Evolutionary conservation across 306 rosid genomes (phyloP).

Genomic region (Crotalaria pallida): DNA sequence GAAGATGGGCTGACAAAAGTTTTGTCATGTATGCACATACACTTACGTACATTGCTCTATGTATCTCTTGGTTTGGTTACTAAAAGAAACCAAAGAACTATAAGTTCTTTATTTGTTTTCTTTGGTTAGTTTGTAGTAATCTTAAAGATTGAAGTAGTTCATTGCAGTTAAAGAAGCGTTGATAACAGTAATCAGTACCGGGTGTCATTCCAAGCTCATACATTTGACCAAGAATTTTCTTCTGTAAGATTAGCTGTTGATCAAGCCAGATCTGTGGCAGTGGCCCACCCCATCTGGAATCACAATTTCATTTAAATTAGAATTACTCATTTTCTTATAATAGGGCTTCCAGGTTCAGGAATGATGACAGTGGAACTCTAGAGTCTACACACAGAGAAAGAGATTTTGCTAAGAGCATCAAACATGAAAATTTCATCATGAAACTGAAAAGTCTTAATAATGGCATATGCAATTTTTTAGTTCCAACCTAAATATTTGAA

Average conservation of each 20-base stretch:
- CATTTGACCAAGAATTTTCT: slow-evolving; percentile 70
- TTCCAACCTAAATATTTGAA: not conserved
- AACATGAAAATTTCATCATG: not conserved
- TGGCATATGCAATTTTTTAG: slow-evolving; percentile 7
- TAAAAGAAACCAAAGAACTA: slow-evolving; percentile 12
- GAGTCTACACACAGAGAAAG: not conserved
- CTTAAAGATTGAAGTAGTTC: not conserved
- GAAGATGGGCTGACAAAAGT: not conserved
- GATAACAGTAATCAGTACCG: slow-evolving; percentile 40
- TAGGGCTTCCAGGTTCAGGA: not conserved
- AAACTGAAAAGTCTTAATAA: not conserved
- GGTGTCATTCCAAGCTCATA: slow-evolving; percentile 93
- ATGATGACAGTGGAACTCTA: not conserved
- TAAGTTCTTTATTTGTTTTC: not conserved
- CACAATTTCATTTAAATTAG: not conserved
- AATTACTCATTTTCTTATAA: slow-evolving; percentile 8
- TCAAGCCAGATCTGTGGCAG: slow-evolving; percentile 87
- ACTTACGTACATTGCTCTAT: not conserved
- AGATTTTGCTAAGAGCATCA: slow-evolving; percentile 2
- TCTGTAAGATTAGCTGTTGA: slow-evolving; percentile 73
- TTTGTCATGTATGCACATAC: not conserved
- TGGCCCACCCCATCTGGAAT: slow-evolving; percentile 90
- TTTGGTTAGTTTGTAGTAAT: not conserved
- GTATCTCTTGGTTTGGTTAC: not conserved
- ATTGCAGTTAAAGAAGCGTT: not conserved